A percentile compares a stretch with the other conserved stretches of the same genome.
These are phyloP conservation scores for Tagetes erecta DNA, from an alignment of 129 eudicot genomes.

Conservation along the genomic window DNA sequence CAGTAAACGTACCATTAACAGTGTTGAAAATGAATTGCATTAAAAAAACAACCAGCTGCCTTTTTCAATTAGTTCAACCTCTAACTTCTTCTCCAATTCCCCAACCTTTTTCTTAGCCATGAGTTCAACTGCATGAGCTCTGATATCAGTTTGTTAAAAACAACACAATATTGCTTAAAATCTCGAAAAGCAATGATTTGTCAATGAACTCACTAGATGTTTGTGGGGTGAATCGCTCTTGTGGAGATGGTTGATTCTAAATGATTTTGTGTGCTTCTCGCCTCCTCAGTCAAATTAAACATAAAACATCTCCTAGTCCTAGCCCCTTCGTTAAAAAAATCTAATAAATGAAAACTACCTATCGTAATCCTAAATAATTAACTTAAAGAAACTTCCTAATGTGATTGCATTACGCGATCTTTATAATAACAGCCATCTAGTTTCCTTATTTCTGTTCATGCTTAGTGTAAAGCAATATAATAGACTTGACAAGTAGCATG, in stretches of 20 bases:
- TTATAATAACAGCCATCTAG: conserved; percentile 4
- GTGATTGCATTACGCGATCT: background rate
- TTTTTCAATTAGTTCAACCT: background rate
- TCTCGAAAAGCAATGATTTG: background rate
- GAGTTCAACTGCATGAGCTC: background rate
- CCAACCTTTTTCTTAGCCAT: background rate
- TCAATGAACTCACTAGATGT: background rate
- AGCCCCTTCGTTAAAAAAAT: background rate
- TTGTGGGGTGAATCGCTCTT: background rate
- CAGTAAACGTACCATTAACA: background rate
- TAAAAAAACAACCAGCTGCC: background rate
- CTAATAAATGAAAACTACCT: conserved; percentile 13
- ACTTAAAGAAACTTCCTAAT: conserved; percentile 17
- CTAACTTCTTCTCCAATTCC: background rate
- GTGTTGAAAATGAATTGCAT: background rate
- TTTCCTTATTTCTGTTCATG: conserved; percentile 13
- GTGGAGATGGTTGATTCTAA: background rate
- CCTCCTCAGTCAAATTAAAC: conserved; percentile 7
- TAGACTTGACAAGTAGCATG: background rate
- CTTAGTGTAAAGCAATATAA: background rate
- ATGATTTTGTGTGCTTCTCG: conserved; percentile 9
- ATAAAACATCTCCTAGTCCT: conserved; percentile 5
- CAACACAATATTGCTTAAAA: background rate
- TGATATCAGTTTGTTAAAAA: background rate
- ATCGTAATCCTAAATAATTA: conserved; percentile 9